phyloP scores from a whole-genome alignment of 768 basidiomycete species.

The Omphalotus guepiniiformis region DNA sequence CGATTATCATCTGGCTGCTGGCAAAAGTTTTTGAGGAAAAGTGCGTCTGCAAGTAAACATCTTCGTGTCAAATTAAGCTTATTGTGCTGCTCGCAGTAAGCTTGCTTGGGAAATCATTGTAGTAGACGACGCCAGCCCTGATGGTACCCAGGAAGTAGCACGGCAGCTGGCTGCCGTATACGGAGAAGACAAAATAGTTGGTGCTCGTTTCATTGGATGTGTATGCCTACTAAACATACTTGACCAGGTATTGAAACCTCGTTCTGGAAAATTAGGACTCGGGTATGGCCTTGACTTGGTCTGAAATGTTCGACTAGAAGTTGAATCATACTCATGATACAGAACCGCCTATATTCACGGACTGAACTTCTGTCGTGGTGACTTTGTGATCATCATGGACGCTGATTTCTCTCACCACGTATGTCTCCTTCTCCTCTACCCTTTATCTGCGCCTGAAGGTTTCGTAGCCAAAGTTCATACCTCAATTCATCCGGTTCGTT shows the following conservation, averaged over 20 bases:
- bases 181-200: slow-evolving; percentile 79
- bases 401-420: slow-evolving; percentile 96
- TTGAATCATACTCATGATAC: slow-evolving; percentile 12
- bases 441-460: background rate
- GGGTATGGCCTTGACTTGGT: slow-evolving; percentile 47
- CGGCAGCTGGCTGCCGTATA: slow-evolving; percentile 72
- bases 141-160: slow-evolving; percentile 89
- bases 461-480: slow-evolving; percentile 86
- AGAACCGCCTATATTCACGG: slow-evolving; percentile 94
- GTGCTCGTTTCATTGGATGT: slow-evolving; percentile 17
- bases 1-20: slow-evolving; percentile 82
- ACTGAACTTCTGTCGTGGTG: slow-evolving; percentile 82
- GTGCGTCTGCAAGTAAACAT: slow-evolving; percentile 38
- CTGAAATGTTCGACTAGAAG: too few species aligned
- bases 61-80: background rate
- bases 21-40: slow-evolving; percentile 72
- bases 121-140: slow-evolving; percentile 90
- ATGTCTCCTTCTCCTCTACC: slow-evolving; percentile 23
- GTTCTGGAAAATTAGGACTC: slow-evolving; percentile 86
- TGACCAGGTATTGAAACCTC: slow-evolving; percentile 71
- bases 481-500: slow-evolving; percentile 78
- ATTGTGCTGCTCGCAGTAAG: slow-evolving; percentile 41
- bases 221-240: background rate
- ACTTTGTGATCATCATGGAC: slow-evolving; percentile 97
- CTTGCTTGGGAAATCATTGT: slow-evolving; percentile 86